Evolutionary conservation across 2,329 filamentous ascomycete genomes (phyloP).

Genomic region (Achaetomium macrosporum): DNA sequence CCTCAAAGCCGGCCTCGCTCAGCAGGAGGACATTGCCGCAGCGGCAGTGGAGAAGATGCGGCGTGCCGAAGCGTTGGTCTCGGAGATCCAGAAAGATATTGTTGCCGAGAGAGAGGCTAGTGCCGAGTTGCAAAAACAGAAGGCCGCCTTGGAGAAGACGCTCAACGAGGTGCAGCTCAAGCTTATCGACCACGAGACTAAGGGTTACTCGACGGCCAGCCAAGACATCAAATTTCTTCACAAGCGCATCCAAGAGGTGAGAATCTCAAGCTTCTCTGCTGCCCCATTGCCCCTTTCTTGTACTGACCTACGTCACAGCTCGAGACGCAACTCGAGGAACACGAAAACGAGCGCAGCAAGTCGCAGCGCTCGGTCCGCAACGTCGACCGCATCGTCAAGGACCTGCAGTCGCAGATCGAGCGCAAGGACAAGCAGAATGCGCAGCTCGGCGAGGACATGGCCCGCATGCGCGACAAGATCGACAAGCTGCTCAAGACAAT

Average conservation of each 20-base stretch:
- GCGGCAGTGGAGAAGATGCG: slow-evolving; percentile 97
- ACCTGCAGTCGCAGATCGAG: slow-evolving; percentile 86
- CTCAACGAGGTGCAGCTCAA: slow-evolving; percentile 86
- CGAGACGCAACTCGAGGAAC: slow-evolving; percentile 77
- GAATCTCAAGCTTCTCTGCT: slow-evolving; percentile 26
- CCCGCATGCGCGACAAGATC: slow-evolving; percentile 81
- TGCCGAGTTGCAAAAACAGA: slow-evolving; percentile 79
- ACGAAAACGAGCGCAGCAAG: slow-evolving; percentile 71
- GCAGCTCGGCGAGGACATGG: slow-evolving; percentile 76
- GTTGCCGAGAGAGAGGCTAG: slow-evolving; percentile 76
- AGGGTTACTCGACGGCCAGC: slow-evolving; percentile 89
- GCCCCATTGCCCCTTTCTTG: slow-evolving; percentile 2
- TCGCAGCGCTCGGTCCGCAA: slow-evolving; percentile 86
- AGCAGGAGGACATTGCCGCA: slow-evolving; percentile 86
- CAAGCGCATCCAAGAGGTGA: slow-evolving; percentile 90
- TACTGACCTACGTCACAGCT: slow-evolving; percentile 50
- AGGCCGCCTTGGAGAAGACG: slow-evolving; percentile 80
- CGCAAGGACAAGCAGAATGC: slow-evolving; percentile 83
- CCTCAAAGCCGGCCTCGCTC: slow-evolving; percentile 79
- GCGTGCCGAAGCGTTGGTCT: slow-evolving; percentile 76
- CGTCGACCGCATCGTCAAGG: slow-evolving; percentile 88
- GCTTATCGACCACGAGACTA: slow-evolving; percentile 91
- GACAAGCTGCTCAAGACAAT: slow-evolving; percentile 86
- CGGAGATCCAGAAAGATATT: slow-evolving; percentile 91
- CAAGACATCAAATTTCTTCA: slow-evolving; percentile 94